A percentile compares a stretch with the other conserved stretches of the same genome.
Conservation (phyloP, 164 flowering plant species). For the Stephania yunnanensis region DNA sequence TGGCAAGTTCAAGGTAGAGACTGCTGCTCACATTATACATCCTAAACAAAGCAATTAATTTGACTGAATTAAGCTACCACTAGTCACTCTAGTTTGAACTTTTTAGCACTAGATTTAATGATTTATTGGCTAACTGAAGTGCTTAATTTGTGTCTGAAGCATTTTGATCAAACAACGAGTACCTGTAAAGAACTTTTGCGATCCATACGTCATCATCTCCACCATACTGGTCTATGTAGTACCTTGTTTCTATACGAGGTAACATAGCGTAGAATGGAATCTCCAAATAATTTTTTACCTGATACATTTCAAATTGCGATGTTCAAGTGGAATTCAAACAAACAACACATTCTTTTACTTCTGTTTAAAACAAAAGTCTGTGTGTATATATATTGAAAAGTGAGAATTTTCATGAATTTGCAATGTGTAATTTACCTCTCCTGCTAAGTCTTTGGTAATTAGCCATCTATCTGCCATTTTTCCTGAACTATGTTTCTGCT, state of each 20-base stretch:
- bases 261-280: constrained; percentile 78
- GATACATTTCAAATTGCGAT: not conserved
- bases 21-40: no score
- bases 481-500: constrained; percentile 44
- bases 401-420: not conserved
- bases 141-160: no score
- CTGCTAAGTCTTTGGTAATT: constrained; percentile 72
- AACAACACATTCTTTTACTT: no score
- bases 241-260: constrained; percentile 73
- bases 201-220: constrained; percentile 88
- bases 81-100: no score
- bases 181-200: constrained; percentile 91
- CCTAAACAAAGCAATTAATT: no score
- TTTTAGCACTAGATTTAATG: no score
- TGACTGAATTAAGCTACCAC: no score
- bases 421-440: constrained; percentile 53
- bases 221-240: constrained; percentile 84
- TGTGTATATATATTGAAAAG: not conserved
- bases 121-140: not conserved
- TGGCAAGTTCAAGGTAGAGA: no score
- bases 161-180: not conserved
- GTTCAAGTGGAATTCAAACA: not conserved
- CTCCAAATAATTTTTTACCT: constrained; percentile 79
- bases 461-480: constrained; percentile 86
- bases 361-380: no score